Evolutionary conservation across 2,329 filamentous ascomycete genomes (phyloP).

Genomic region (Botrytis galanthina): DNA sequence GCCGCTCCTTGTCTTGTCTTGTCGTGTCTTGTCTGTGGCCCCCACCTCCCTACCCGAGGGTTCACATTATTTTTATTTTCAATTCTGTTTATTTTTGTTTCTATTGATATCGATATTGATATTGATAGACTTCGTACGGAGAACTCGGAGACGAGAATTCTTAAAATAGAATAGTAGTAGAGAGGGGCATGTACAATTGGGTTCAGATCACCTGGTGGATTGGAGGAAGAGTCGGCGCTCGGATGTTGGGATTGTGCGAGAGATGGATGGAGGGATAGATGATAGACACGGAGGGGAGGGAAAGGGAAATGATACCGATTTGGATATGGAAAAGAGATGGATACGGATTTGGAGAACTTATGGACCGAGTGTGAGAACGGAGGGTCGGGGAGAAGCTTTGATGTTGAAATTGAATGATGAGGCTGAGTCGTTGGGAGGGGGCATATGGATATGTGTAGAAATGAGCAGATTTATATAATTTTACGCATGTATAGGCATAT

Average conservation of each 20-base stretch:
- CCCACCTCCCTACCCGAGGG: not conserved
- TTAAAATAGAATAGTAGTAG: not conserved
- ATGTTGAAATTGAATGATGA: not conserved
- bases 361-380: conserved; percentile 13
- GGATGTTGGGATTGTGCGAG: not conserved
- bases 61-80: not conserved
- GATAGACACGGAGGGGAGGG: not conserved
- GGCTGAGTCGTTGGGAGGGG: not conserved
- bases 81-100: not conserved
- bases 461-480: too few relatives aligned
- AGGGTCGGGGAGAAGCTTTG: not conserved
- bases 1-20: not conserved
- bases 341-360: not conserved
- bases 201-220: too few relatives aligned
- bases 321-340: too few relatives aligned
- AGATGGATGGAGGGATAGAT: not conserved
- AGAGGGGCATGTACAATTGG: not conserved
- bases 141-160: not conserved
- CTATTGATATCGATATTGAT: not conserved
- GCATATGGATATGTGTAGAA: not conserved
- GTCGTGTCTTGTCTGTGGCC: not conserved
- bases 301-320: not conserved
- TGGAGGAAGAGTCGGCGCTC: not conserved
- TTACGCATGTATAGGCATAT: too few relatives aligned
- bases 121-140: not conserved